A percentile compares a stretch with the other conserved stretches of the same genome.
Evolutionary conservation across 2,329 filamentous ascomycete genomes (phyloP).

Genomic region (Coniochaeta hoffmannii): DNA sequence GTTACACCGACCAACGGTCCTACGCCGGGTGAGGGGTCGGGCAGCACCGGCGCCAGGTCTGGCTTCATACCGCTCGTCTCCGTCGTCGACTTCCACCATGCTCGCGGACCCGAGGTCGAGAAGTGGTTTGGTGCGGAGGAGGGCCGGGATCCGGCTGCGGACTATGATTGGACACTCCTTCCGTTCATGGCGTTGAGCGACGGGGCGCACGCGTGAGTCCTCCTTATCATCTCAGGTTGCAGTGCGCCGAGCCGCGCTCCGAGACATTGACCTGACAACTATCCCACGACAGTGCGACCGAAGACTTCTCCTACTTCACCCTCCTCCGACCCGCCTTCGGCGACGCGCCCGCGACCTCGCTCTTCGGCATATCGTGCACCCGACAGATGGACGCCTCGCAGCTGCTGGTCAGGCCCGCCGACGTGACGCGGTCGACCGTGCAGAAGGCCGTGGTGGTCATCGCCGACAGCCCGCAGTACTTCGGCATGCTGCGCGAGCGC

Average conservation of each 20-base stretch:
- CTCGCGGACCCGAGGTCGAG: slow-evolving; percentile 86
- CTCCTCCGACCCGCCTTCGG: slow-evolving; percentile 56
- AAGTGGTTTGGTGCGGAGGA: slow-evolving; percentile 76
- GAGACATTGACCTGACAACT: neutral
- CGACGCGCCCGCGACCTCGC: slow-evolving; percentile 59
- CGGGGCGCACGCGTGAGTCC: slow-evolving; percentile 79
- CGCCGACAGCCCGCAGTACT: slow-evolving; percentile 80
- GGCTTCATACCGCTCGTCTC: slow-evolving; percentile 63
- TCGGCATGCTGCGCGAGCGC: slow-evolving; percentile 85
- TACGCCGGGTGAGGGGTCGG: neutral
- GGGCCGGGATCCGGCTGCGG: slow-evolving; percentile 66
- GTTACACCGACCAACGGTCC: slow-evolving; percentile 9
- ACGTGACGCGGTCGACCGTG: slow-evolving; percentile 94
- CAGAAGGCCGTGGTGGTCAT: slow-evolving; percentile 98
- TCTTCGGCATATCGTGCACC: slow-evolving; percentile 95
- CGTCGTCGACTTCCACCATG: slow-evolving; percentile 80
- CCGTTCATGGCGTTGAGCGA: slow-evolving; percentile 95
- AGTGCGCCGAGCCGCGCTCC: neutral
- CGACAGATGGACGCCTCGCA: slow-evolving; percentile 77
- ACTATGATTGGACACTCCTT: slow-evolving; percentile 85
- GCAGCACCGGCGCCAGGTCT: neutral
- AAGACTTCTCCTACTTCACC: slow-evolving; percentile 99
- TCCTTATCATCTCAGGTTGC: slow-evolving; percentile 5
- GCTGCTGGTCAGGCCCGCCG: slow-evolving; percentile 69
- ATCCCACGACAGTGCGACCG: slow-evolving; percentile 60